These are phyloP conservation scores for Panaeolus cyanescens DNA, from an alignment of 768 basidiomycete species.

Conservation along the genomic window DNA sequence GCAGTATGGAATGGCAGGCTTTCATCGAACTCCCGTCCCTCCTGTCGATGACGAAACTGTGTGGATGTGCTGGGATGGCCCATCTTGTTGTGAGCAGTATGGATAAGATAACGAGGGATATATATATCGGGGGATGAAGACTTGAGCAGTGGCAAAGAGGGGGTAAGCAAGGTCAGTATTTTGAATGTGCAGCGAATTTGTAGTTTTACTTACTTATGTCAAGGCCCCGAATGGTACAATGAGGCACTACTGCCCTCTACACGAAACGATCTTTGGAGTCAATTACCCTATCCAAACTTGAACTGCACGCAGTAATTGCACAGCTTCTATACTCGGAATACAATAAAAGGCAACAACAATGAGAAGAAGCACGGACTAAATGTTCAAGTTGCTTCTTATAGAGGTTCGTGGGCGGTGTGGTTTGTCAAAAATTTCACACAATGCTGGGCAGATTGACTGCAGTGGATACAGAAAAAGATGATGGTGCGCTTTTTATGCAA, in stretches of 20 bases:
- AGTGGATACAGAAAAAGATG: background rate
- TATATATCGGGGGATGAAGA: background rate
- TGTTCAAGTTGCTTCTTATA: background rate
- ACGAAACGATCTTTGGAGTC: background rate
- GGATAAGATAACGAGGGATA: background rate
- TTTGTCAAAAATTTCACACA: background rate
- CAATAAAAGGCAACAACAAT: background rate
- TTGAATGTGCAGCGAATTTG: background rate
- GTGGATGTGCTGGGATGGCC: background rate
- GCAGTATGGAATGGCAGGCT: background rate
- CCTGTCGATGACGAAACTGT: background rate
- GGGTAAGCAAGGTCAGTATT: background rate
- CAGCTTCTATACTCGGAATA: background rate
- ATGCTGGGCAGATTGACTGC: background rate
- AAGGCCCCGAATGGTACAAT: background rate
- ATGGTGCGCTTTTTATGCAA: background rate
- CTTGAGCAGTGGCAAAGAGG: background rate
- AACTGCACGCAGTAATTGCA: background rate
- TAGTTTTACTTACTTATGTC: background rate
- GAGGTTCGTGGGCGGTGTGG: background rate
- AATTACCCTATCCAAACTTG: background rate
- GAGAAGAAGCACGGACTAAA: background rate
- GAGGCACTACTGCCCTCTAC: background rate
- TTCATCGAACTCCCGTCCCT: background rate
- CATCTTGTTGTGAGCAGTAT: background rate